Evolutionary conservation across 2,329 filamentous ascomycete species (phyloP).

Genomic region (Aphanoascus verrucosus): DNA sequence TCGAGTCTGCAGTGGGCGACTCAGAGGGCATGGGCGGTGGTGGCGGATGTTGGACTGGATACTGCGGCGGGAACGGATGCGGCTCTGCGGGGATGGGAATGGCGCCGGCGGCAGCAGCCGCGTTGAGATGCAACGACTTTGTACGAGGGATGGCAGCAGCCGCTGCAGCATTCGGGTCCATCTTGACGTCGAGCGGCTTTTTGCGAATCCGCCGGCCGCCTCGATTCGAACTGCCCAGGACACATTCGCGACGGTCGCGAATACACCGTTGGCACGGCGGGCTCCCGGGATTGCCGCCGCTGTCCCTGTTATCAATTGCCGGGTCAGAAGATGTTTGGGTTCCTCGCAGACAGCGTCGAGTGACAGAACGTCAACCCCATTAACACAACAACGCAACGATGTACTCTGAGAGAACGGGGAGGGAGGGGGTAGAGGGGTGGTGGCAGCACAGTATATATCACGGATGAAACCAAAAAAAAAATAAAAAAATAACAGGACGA

Average conservation of each 20-base stretch:
- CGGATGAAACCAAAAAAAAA: not conserved
- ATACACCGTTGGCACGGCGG: conserved; percentile 49
- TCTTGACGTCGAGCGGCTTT: conserved; percentile 24
- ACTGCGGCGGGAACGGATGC: conserved; percentile 21
- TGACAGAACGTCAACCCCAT: conserved; percentile 9
- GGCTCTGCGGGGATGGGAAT: conserved; percentile 23
- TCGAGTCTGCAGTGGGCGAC: conserved; percentile 22
- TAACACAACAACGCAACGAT: not conserved
- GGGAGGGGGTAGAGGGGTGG: conserved; percentile 1
- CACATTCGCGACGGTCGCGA: conserved; percentile 48
- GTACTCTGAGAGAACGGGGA: not conserved
- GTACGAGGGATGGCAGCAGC: conserved; percentile 15
- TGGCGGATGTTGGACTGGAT: conserved; percentile 26
- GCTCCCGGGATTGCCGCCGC: conserved; percentile 40
- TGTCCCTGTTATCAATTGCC: conserved; percentile 24
- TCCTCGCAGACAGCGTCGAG: not conserved
- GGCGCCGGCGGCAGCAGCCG: conserved; percentile 17
- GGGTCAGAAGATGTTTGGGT: conserved; percentile 3
- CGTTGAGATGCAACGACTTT: conserved; percentile 22
- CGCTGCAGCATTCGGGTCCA: not conserved
- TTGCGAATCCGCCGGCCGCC: conserved; percentile 49
- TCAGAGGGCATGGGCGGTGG: conserved; percentile 20
- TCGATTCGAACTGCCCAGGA: conserved; percentile 49
- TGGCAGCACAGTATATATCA: not conserved
- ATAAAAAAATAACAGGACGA: not conserved